Conservation (phyloP, 495 filamentous ascomycete species). For the Xylaria curta region DNA sequence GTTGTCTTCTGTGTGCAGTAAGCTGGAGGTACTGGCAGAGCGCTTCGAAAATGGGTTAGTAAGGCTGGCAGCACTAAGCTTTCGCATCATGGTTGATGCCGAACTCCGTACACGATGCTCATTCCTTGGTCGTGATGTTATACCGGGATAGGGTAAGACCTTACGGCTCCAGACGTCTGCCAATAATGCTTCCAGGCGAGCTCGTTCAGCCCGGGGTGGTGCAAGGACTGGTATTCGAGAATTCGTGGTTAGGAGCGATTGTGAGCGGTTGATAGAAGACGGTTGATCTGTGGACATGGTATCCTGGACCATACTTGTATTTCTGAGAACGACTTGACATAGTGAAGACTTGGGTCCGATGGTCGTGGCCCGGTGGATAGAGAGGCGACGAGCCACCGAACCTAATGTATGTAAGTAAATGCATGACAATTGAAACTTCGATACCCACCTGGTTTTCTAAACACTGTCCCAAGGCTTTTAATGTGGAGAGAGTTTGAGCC, state of each 20-base stretch:
- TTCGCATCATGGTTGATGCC: slow-evolving; percentile 81
- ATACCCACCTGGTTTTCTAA: slow-evolving; percentile 65
- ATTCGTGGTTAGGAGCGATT: slow-evolving; percentile 71
- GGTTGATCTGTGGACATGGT: slow-evolving; percentile 41
- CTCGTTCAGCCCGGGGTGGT: slow-evolving; percentile 75
- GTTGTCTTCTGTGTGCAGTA: slow-evolving; percentile 28
- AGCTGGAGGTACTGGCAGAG: slow-evolving; percentile 44
- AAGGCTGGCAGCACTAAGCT: slow-evolving; percentile 77
- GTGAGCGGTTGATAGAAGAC: slow-evolving; percentile 68
- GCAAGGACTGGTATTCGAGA: slow-evolving; percentile 65
- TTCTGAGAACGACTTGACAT: slow-evolving; percentile 85
- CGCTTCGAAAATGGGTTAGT: slow-evolving; percentile 67
- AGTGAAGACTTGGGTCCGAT: slow-evolving; percentile 65
- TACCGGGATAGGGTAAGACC: slow-evolving; percentile 83
- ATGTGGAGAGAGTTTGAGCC: slow-evolving; percentile 71
- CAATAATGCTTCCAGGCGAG: slow-evolving; percentile 76
- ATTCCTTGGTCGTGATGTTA: slow-evolving; percentile 66
- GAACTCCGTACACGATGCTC: slow-evolving; percentile 71
- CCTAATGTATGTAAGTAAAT: slow-evolving; percentile 46
- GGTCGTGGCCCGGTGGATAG: slow-evolving; percentile 77
- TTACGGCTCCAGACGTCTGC: slow-evolving; percentile 86
- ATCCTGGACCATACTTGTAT: slow-evolving; percentile 76
- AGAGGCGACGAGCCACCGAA: slow-evolving; percentile 75
- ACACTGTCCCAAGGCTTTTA: slow-evolving; percentile 73
- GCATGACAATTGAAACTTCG: not conserved